phyloP scores from a whole-genome alignment of 2,329 filamentous ascomycete species.

The Aspergillus proliferans region DNA sequence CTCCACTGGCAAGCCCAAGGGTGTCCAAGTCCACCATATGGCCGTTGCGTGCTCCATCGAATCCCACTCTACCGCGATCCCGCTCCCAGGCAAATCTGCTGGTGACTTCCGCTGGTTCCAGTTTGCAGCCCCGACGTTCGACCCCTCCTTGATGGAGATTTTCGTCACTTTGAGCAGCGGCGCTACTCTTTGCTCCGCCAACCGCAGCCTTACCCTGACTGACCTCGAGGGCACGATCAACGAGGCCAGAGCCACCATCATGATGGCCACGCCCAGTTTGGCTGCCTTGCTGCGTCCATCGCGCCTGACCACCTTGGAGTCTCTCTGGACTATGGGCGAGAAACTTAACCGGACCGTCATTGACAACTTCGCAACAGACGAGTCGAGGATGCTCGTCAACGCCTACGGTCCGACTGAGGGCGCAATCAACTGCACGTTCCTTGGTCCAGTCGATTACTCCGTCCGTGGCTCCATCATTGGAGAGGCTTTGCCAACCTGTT shows the following conservation, averaged over 20 bases:
- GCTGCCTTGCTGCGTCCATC: conserved; percentile 28
- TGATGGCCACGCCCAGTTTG: conserved; percentile 36
- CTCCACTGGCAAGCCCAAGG: conserved; percentile 31
- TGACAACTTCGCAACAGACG: conserved; percentile 19
- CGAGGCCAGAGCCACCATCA: conserved; percentile 28
- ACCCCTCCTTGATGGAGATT: conserved; percentile 26
- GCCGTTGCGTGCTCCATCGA: conserved; percentile 27
- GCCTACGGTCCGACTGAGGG: conserved; percentile 31
- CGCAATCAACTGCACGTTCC: conserved; percentile 22
- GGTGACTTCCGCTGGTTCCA: conserved; percentile 33
- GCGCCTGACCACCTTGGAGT: conserved; percentile 18
- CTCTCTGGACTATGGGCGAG: conserved; percentile 32
- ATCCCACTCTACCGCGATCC: conserved; percentile 21
- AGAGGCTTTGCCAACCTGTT: conserved; percentile 29
- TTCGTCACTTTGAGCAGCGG: conserved; percentile 26
- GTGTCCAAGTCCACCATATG: conserved; percentile 26
- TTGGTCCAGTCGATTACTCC: conserved; percentile 14
- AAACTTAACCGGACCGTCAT: conserved; percentile 27
- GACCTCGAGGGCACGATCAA: conserved; percentile 22
- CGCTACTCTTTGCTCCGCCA: conserved; percentile 30
- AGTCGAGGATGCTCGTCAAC: conserved; percentile 22
- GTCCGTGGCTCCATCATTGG: conserved; percentile 33
- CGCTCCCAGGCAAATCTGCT: conserved; percentile 12
- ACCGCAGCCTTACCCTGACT: conserved; percentile 23
- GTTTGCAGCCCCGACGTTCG: conserved; percentile 31